phyloP scores from a whole-genome alignment of 768 basidiomycete genomes.

The Russula brevipes region DNA sequence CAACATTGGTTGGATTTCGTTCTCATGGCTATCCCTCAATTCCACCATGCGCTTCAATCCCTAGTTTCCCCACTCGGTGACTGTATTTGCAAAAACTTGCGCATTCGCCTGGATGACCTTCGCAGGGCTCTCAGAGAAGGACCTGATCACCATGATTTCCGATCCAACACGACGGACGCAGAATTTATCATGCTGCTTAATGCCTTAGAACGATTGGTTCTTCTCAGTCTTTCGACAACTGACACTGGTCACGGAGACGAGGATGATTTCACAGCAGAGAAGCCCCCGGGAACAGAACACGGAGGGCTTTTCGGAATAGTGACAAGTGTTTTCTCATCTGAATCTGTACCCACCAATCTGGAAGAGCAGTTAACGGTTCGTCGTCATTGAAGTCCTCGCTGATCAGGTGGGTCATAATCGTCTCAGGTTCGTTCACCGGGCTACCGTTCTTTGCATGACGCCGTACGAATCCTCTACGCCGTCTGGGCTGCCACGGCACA shows the following conservation, averaged over 20 bases:
- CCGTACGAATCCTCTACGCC: constrained; percentile 69
- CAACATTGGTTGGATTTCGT: constrained; percentile 98
- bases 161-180: constrained; percentile 60
- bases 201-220: constrained; percentile 74
- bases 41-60: constrained; percentile 63
- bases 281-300: constrained; percentile 42
- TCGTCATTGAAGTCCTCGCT: constrained; percentile 15
- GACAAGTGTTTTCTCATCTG: constrained; percentile 83
- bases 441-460: constrained; percentile 73
- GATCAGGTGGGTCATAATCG: background rate
- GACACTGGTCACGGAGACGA: constrained; percentile 52
- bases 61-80: constrained; percentile 72
- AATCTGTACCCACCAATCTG: constrained; percentile 41
- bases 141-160: constrained; percentile 41
- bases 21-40: constrained; percentile 83
- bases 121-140: constrained; percentile 14
- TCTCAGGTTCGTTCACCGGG: constrained; percentile 65
- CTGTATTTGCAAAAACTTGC: constrained; percentile 69
- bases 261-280: constrained; percentile 50
- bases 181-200: constrained; percentile 83
- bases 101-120: constrained; percentile 50
- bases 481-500: constrained; percentile 64
- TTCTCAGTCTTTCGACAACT: constrained; percentile 58
- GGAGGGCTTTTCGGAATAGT: constrained; percentile 83
- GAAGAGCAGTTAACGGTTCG: constrained; percentile 60